These are phyloP conservation scores for Xylariaceae sp. DNA, from an alignment of 2,329 filamentous ascomycete genomes.

Conservation along the genomic window DNA sequence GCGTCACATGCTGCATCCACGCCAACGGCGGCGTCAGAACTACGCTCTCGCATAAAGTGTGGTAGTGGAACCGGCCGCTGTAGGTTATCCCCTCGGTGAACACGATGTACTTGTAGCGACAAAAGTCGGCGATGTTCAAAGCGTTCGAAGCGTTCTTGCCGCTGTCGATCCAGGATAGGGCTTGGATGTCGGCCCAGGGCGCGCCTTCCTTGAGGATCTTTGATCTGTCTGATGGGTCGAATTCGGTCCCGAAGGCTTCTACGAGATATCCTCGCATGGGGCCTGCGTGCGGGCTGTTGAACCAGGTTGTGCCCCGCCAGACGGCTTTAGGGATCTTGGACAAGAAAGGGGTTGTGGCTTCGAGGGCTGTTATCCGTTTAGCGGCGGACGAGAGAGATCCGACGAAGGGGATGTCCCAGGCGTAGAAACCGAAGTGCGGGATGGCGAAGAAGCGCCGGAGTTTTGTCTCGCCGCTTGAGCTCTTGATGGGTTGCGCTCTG, in stretches of 20 bases:
- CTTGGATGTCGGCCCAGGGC: conserved; percentile 24
- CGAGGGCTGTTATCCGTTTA: conserved; percentile 35
- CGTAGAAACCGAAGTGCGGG: conserved; percentile 55
- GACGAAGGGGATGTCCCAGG: conserved; percentile 50
- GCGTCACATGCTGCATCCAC: conserved; percentile 49
- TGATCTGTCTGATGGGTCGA: not conserved
- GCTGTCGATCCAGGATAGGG: conserved; percentile 11
- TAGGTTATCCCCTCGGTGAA: conserved; percentile 54
- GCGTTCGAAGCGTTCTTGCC: conserved; percentile 39
- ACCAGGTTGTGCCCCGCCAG: conserved; percentile 51
- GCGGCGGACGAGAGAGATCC: conserved; percentile 40
- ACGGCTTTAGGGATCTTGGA: conserved; percentile 37
- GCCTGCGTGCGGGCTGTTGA: conserved; percentile 42
- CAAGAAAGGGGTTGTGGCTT: conserved; percentile 22
- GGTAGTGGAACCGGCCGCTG: conserved; percentile 48
- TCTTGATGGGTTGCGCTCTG: not conserved
- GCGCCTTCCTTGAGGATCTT: conserved; percentile 49
- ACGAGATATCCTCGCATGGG: conserved; percentile 41
- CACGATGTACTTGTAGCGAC: conserved; percentile 47
- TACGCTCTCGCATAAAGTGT: conserved; percentile 47
- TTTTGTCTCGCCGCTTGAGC: too few relatives aligned
- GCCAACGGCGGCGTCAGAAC: conserved; percentile 44
- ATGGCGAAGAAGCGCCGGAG: conserved; percentile 45
- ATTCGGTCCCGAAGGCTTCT: conserved; percentile 28
- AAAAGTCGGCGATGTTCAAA: conserved; percentile 47